phyloP scores from a whole-genome alignment of 352 stramenopile genomes.

The Pythium monospermum region DNA sequence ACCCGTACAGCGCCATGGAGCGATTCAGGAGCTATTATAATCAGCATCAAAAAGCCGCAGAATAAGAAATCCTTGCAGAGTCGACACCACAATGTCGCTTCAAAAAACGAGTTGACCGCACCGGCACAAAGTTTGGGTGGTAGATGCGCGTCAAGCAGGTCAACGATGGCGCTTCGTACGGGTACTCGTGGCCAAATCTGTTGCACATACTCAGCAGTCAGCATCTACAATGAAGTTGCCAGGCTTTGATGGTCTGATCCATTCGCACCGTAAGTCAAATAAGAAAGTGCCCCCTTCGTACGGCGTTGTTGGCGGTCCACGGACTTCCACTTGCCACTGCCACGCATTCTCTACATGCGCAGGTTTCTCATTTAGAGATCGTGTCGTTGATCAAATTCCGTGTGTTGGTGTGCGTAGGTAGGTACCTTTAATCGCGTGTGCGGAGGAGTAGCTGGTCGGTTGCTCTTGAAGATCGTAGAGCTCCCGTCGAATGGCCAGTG shows the following conservation, averaged over 20 bases:
- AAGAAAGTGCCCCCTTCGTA: constrained; percentile 44
- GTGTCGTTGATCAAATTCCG: too few species aligned
- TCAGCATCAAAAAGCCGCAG: background rate
- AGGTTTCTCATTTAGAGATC: background rate
- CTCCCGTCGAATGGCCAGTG: constrained; percentile 44
- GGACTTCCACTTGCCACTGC: constrained; percentile 38
- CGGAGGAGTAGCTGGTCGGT: constrained; percentile 25
- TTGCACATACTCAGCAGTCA: background rate
- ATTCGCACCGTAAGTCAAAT: constrained; percentile 36
- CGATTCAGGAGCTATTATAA: constrained; percentile 44
- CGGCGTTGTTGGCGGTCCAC: constrained; percentile 29
- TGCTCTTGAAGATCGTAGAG: constrained; percentile 28
- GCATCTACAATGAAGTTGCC: too few species aligned
- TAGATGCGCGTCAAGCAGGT: constrained; percentile 52
- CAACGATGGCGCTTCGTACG: constrained; percentile 44
- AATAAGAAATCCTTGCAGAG: background rate
- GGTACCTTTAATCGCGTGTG: constrained; percentile 41
- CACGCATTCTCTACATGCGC: constrained; percentile 32
- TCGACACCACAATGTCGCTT: background rate
- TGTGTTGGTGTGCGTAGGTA: too few species aligned
- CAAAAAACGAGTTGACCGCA: constrained; percentile 13
- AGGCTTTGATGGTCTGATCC: background rate
- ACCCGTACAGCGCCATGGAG: constrained; percentile 35
- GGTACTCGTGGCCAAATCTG: constrained; percentile 54
- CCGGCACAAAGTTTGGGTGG: constrained; percentile 66